Conservation (phyloP, 495 filamentous ascomycete genomes). For the Penicillium canescens region DNA sequence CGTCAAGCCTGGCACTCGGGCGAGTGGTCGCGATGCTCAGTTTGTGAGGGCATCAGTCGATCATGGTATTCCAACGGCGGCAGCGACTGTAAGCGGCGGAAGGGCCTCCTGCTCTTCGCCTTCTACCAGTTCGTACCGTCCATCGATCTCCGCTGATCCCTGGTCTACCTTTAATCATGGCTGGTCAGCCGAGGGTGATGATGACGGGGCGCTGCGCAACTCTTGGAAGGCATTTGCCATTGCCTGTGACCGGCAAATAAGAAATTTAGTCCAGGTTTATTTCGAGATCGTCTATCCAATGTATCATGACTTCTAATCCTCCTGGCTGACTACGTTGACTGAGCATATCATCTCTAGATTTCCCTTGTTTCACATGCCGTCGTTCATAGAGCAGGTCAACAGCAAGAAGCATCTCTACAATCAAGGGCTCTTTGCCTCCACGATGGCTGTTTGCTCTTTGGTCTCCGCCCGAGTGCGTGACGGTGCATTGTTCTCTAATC, state of each 20-base stretch:
- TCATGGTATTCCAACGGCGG: background rate
- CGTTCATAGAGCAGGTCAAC: slow-evolving; percentile 35
- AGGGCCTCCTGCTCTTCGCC: slow-evolving; percentile 16
- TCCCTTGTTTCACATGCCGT: slow-evolving; percentile 48
- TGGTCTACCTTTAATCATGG: slow-evolving; percentile 23
- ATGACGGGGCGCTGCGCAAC: slow-evolving; percentile 25
- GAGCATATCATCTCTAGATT: slow-evolving; percentile 30
- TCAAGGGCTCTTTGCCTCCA: slow-evolving; percentile 44
- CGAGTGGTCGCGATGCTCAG: slow-evolving; percentile 9
- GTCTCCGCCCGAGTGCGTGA: slow-evolving; percentile 46
- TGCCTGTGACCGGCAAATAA: slow-evolving; percentile 27
- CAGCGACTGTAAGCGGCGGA: slow-evolving; percentile 1
- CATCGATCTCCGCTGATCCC: slow-evolving; percentile 19
- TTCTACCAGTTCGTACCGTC: slow-evolving; percentile 22
- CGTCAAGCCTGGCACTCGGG: slow-evolving; percentile 26
- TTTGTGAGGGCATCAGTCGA: slow-evolving; percentile 4
- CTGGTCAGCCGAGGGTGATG: slow-evolving; percentile 26
- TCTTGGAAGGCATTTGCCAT: slow-evolving; percentile 36
- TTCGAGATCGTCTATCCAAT: slow-evolving; percentile 44
- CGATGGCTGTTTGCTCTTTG: slow-evolving; percentile 52
- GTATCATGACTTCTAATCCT: slow-evolving; percentile 6
- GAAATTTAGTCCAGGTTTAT: slow-evolving; percentile 42
- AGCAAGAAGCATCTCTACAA: slow-evolving; percentile 39
- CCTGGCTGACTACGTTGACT: background rate
- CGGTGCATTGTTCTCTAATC: slow-evolving; percentile 37